Base-by-base conservation (phyloP, 129 eudicot genomes). In the Flaveria sonorensis region DNA sequence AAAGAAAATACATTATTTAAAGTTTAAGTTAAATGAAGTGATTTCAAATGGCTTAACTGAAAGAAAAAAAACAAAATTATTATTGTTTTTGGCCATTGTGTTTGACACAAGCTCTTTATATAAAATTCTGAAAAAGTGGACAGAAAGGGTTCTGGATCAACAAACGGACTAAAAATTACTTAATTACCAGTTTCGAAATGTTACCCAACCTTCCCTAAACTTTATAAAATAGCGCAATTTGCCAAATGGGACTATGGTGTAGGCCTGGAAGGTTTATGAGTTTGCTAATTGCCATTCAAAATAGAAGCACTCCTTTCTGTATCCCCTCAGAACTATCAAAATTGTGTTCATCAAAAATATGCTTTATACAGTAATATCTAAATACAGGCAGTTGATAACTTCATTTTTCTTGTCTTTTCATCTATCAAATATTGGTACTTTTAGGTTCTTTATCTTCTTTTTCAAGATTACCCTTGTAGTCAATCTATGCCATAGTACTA, bases 401-500 rank as follows among this genome's bases (percentile, higher is more conserved):
- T 60, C 39, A 1, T 23, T 24, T 8, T 21, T 32, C 1, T 13
- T 11, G 30, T 12, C 4, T 1, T 60, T 12, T 60, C 28, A 4
- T 60, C 8, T 23, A 60, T 4, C 39, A 11, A 21, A 4, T 10
- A 60, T 12, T 60, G 66, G 10, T 60, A 55, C 9, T 23, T 57
- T 4, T 56, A 60, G 16, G 66, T 21, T 21, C 39, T 10, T 60
- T 11, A 21, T 12, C 66, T 60, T 52, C 59, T 50, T 50, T 50
- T 50, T 39, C 13, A 64, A 40, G 12, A 36, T 32, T 39, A 3
- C 13, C 6, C 47, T 4, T 32, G 26, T 15, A 48, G 26, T 39
- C 75, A 52, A 71, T 24, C 61, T 71, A 48, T 71, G 63, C 24
- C 63, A 51, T 32, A 3, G 40, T 51, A 71, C 64, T n/a, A n/a